Base-by-base conservation (phyloP, 2,329 filamentous ascomycete species). In the Aschersonia sp. region DNA sequence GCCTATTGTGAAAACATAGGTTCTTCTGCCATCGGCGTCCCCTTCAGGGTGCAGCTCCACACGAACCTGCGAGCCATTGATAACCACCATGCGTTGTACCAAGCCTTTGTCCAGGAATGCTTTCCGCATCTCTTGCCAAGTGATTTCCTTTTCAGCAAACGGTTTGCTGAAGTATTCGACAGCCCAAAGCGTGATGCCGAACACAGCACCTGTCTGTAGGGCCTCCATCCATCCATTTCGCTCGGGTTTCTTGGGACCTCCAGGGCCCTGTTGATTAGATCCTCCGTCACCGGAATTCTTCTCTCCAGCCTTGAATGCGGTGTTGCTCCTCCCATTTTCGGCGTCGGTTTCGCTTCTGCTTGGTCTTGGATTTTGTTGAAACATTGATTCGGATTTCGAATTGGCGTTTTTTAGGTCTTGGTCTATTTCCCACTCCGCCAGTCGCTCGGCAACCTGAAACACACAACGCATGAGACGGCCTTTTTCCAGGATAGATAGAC, bases 91-190 rank as follows among this genome's bases (percentile, higher is more conserved):
- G 70, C 89, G 95, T 68, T 95, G 86, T 22, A 98, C 89, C 30
- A 98, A 74, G 6, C 92, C 92, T 72, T 94, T 95, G 67, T 95
- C 88, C 51, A 98, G 73, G 72, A 95, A 97, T 32, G 87, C 92
- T 56, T 80, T 89, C 52, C 86, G 76, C 68, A 98, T 87, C 67
- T 98, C 92, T 67, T 98, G 89, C 87, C 88, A 98, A 48, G 92
- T 97, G 50, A 98, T 95, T 61, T 98, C 90, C 58, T 67, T 66
- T 53, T 72, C 68, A 4, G 66, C 65, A 52, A 71, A 67, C 30
- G 70, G 54, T 52, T 66, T 66, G 54, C 60, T 60, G 46, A 67
- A 54, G 7, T 58, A 56, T 32, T 66, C 67, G 6, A 75, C 56
- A 42, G 68, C 67, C 53, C 67, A 72, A 6, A 68, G 64, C 30